Base-by-base conservation (phyloP, 2,329 filamentous ascomycete species). In the Paraconiothyrium sp. region DNA sequence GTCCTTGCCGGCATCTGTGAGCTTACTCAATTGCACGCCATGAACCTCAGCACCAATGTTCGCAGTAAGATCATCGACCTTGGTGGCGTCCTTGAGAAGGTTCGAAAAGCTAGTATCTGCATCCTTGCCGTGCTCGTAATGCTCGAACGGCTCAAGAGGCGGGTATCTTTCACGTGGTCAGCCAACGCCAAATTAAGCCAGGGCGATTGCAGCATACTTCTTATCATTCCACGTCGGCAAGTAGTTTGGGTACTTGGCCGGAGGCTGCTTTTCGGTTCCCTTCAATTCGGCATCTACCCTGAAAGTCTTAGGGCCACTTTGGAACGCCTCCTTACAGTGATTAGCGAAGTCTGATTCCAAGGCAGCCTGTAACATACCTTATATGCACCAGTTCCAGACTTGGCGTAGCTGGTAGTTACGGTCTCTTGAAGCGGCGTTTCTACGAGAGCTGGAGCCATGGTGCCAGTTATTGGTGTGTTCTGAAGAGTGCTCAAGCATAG, bases 81-180 rank as follows among this genome's bases (percentile, higher is more conserved):
- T 78, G 2, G 80, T 78, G 2, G 80, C 81, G n/a, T 79, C 79
- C 41, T 80, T 76, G 2, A 94, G 81, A 2, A 94, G 86, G 65
- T 93, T 90, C 0, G 88, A 85, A 71, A 90, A 93, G 1, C 82
- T 80, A 1, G 86, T 81, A 72, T 94, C 90, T 50, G 92, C 91
- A 68, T 93, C 89, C 70, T 89, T 89, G 68, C 91, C 92, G 70
- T 91, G 91, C 59, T 94, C 91, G 65, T 87, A 86, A 74, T 93
- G 90, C 73, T 90, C 84, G 69, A 93, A 94, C 0, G 85, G 86
- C 64, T 89, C 80, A 8, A 92, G 83, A 7, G 91, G 89, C 59
- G 87, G 84, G 70, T 89, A 91, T 65, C 79, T 84, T 66, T 69
- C 67, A 52, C 70, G 66, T 72, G 37, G n/a, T 68, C 13, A 63